Conservation (phyloP, 495 filamentous ascomycete species). For the Staphylotrichum tortipilum region DNA sequence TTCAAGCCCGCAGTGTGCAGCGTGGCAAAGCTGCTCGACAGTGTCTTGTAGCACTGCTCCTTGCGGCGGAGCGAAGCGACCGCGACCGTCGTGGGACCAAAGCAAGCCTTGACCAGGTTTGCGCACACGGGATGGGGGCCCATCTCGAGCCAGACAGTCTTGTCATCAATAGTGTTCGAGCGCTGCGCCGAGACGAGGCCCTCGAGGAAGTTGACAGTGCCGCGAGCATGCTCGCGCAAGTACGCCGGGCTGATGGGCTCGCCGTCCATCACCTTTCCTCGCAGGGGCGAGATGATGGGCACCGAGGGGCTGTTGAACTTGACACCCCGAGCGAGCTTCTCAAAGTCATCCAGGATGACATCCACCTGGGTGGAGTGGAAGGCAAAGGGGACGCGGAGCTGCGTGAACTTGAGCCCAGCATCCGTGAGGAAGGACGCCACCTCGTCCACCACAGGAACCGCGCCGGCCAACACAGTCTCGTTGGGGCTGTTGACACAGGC, state of each 20-base stretch:
- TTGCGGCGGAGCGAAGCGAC: constrained; percentile 47
- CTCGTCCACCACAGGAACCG: constrained; percentile 41
- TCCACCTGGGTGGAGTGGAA: constrained; percentile 79
- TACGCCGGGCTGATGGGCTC: constrained; percentile 52
- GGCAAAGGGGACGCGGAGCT: constrained; percentile 65
- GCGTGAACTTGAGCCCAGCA: constrained; percentile 56
- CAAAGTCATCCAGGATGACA: constrained; percentile 61
- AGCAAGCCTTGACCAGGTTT: constrained; percentile 59
- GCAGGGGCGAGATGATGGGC: constrained; percentile 64
- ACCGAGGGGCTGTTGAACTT: constrained; percentile 52
- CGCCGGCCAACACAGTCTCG: constrained; percentile 56
- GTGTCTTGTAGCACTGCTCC: constrained; percentile 55
- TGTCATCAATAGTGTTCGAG: constrained; percentile 41
- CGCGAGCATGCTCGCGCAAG: constrained; percentile 56
- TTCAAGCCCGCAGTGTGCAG: constrained; percentile 59
- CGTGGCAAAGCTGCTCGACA: constrained; percentile 49
- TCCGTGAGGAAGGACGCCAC: constrained; percentile 50
- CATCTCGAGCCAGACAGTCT: constrained; percentile 56
- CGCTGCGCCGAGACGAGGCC: constrained; percentile 50
- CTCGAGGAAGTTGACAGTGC: constrained; percentile 65
- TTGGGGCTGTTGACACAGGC: constrained; percentile 55
- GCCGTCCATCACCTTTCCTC: constrained; percentile 50
- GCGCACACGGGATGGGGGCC: constrained; percentile 63
- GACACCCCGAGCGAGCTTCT: constrained; percentile 48
- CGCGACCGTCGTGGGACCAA: constrained; percentile 47